Base-by-base conservation (phyloP, 495 filamentous ascomycete species). In the Talaromyces proteolyticus region DNA sequence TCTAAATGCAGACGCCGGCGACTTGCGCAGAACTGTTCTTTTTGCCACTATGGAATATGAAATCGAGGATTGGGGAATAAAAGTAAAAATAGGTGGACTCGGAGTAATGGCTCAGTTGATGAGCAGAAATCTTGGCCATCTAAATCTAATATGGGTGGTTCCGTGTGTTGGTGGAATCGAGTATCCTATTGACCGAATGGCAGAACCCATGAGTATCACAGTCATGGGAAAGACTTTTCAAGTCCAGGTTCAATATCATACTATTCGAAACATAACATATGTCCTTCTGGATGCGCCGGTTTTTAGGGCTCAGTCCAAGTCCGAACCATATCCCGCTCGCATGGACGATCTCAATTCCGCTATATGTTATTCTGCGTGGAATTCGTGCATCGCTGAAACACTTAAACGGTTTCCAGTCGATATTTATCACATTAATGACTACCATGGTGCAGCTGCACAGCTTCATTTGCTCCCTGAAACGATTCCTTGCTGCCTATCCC, bases 401-500 rank as follows among this genome's bases (percentile, higher is more conserved):
- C 73, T 81, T 49, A 72, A 48, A 42, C 52, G 53, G 12, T 61
- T 55, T 46, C 44, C 14, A 29, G 67, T 84, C 45, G 79, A 85
- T 53, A 56, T 86, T 21, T 86, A 86, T 57, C 82, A 86, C 62
- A 83, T 85, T 60, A 86, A 86, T 62, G 82, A 86, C 54, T 86
- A 85, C 63, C 82, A 86, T 55, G 82, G 82, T 16, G 78, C 79
- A 19, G 61, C 79, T 3, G 82, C 82, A 16, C 81, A 80, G 19
- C 60, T 85, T 4, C 77, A 86, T 54, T 63, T 85, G 6, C 72
- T 86, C 1, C 81, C 82, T 12, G 52, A 64, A 5, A 79, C 74
- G 3, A 75, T 84, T 37, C 81, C 81, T 0, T 77, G 76, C 57
- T 82, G 78, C 53, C 58, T 84, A n/a, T 73, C 71, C 21, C 67